These are phyloP conservation scores for Tetradesmus obliquus DNA, from an alignment of 139 green algal genomes.

Conservation along the genomic window DNA sequence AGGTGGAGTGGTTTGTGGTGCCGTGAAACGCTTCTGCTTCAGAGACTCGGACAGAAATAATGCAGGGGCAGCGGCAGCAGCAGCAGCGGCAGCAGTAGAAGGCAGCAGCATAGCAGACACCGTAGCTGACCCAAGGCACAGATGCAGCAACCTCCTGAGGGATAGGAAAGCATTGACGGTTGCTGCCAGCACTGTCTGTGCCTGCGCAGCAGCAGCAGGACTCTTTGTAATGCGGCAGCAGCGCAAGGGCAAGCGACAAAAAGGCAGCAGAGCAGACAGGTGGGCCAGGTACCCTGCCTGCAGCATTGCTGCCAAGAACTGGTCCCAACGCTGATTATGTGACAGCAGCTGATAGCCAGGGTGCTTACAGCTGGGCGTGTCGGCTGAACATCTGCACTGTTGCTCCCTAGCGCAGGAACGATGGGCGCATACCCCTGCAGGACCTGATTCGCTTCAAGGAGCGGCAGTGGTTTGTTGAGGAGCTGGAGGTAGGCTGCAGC, in stretches of 20 bases:
- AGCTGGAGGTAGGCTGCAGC: conserved; percentile 59
- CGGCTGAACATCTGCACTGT: background rate
- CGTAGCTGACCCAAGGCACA: background rate
- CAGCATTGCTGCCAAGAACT: background rate
- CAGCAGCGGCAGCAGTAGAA: conserved; percentile 1
- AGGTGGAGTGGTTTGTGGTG: conserved; percentile 2
- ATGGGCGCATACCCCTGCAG: conserved; percentile 57
- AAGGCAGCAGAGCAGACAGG: background rate
- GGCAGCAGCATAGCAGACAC: background rate
- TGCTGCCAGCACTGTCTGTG: background rate
- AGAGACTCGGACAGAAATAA: background rate
- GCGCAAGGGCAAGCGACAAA: background rate
- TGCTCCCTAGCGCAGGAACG: background rate
- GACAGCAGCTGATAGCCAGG: background rate
- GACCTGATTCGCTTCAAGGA: conserved; percentile 72
- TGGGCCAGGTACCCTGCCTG: background rate
- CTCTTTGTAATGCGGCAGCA: background rate
- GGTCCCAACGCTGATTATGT: no score
- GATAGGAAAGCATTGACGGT: background rate
- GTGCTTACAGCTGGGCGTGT: background rate
- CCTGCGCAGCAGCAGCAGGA: background rate
- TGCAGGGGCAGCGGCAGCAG: conserved; percentile 4
- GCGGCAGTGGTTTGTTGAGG: conserved; percentile 69
- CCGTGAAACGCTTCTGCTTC: background rate
- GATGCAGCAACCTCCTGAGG: background rate